A percentile compares a stretch with the other conserved stretches of the same genome.
Evolutionary conservation across 2,329 filamentous ascomycete genomes (phyloP).

Genomic region (Ceratocystis eucalypticola): DNA sequence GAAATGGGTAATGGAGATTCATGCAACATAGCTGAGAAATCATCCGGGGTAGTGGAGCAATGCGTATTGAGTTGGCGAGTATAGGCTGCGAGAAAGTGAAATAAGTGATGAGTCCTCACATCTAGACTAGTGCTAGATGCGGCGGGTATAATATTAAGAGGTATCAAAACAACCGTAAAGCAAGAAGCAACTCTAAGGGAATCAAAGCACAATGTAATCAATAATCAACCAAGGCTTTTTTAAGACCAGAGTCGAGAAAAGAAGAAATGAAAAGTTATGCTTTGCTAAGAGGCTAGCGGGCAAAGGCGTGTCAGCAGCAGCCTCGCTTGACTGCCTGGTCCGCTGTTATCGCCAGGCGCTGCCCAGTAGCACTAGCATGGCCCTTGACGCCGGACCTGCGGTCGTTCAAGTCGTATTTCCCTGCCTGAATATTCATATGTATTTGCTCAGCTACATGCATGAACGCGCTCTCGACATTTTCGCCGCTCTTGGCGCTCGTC

Average conservation of each 20-base stretch:
- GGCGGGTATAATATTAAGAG: background rate
- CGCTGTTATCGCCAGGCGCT: conserved; percentile 32
- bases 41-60: background rate
- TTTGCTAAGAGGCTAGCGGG: background rate
- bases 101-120: background rate
- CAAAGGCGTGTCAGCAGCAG: conserved; percentile 32
- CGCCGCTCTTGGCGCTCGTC: conserved; percentile 88
- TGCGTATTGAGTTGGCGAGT: background rate
- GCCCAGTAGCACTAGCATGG: conserved; percentile 36
- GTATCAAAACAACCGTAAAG: background rate
- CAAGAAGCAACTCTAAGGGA: background rate
- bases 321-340: conserved; percentile 31
- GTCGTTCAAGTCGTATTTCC: conserved; percentile 89
- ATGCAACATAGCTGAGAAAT: background rate
- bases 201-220: background rate
- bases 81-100: too few species aligned
- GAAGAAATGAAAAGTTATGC: background rate
- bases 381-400: conserved; percentile 83
- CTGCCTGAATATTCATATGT: conserved; percentile 91
- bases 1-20: too few species aligned
- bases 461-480: conserved; percentile 87
- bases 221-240: background rate
- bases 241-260: background rate
- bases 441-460: conserved; percentile 88
- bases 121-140: background rate